Base-by-base conservation (phyloP, 192 early-diverging fungal genomes). In the Cetraspora pellucida region DNA sequence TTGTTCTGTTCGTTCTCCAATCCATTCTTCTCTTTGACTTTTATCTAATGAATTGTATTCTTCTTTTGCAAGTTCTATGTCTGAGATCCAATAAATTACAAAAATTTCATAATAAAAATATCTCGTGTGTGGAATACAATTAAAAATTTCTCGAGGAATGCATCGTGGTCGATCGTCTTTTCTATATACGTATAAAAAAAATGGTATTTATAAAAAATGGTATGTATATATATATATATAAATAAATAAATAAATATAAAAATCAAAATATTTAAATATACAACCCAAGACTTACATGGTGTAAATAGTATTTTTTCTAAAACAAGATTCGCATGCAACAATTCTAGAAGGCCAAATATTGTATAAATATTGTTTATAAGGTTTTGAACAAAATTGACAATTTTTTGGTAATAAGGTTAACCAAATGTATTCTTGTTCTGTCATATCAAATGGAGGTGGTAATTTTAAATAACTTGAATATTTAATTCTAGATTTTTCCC, bases 341-440 rank as follows among this genome's bases (percentile, higher is more conserved):
- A 59, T 28, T 27, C n/a, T 59, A 25, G 58, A 59, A 21, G 58
- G 58, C 58, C 58, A 59, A 23, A 59, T 59, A 25, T 59, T 23
- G 23, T 59, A 59, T 25, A 25, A 25, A 59, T 25, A 59, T 59
- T 10, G n/a, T 59, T 59, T 27, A 27, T 59, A 59, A 25, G 25
- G 25, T 59, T 27, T 27, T 0, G n/a, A 21, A 59, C 58, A 59
- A 25, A 25, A 25, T 28, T 59, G 58, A 59, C 58, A 59, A 25
- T 59, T 59, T 59, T 59, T 59, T 23, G 58, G 21, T 27, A 59
- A 59, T 27, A 59, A 7, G 4, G 58, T 59, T 59, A 59, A 59
- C 58, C 58, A 59, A 59, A 59, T 59, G 25, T 59, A 59, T 59
- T 59, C 25, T 59, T 59, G 58, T 68, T 68, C 66, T 4, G 66